Evolutionary conservation across 2,329 filamentous ascomycete genomes (phyloP).

Genomic region (Emergomyces orientalis): DNA sequence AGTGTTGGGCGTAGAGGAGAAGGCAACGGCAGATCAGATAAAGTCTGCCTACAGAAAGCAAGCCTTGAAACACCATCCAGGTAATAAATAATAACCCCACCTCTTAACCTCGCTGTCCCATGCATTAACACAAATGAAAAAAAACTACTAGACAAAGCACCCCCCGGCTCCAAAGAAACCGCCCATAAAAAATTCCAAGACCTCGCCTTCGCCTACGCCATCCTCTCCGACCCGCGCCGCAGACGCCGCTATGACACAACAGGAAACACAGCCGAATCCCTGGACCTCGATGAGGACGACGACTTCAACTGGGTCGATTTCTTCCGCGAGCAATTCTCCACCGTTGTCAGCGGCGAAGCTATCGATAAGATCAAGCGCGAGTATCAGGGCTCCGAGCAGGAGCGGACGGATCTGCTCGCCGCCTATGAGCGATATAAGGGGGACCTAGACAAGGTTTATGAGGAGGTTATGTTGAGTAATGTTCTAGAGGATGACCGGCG

Average conservation of each 20-base stretch:
- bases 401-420: conserved; percentile 64
- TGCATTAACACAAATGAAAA: neutral
- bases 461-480: conserved; percentile 77
- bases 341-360: conserved; percentile 62
- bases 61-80: conserved; percentile 77
- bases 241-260: conserved; percentile 83
- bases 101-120: neutral
- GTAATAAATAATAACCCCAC: conserved; percentile 40
- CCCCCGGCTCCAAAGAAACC: conserved; percentile 54
- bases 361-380: conserved; percentile 66
- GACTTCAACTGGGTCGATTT: conserved; percentile 87
- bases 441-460: conserved; percentile 67
- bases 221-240: conserved; percentile 73
- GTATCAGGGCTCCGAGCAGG: conserved; percentile 82
- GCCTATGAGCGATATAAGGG: conserved; percentile 68
- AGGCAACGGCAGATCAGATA: conserved; percentile 67
- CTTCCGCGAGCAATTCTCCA: conserved; percentile 74
- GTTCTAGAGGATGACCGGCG: conserved; percentile 75
- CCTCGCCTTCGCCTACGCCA: conserved; percentile 86
- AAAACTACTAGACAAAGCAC: conserved; percentile 65
- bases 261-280: conserved; percentile 75
- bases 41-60: conserved; percentile 87
- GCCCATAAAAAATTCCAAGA: conserved; percentile 79
- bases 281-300: conserved; percentile 55
- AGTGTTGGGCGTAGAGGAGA: conserved; percentile 60